A percentile compares a stretch with the other conserved stretches of the same genome.
These are phyloP conservation scores for Ensete glaucum DNA, from an alignment of 176 grass and related monocot genomes.

Conservation along the genomic window DNA sequence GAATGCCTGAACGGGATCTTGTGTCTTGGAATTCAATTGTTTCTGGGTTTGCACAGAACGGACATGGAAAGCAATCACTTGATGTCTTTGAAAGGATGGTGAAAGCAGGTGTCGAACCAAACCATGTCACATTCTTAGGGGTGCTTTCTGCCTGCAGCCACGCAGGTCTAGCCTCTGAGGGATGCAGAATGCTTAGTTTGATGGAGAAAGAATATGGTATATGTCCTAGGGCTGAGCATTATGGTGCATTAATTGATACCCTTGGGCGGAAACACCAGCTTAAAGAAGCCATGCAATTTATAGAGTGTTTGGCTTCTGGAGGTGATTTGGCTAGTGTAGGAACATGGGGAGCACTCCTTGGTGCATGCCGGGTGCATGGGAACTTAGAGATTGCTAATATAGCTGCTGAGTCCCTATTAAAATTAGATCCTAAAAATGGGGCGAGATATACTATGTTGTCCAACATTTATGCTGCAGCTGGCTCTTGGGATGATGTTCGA, in stretches of 20 bases:
- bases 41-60: conserved; percentile 61
- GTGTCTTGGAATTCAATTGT: conserved; percentile 73
- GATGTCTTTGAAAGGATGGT: conserved; percentile 48
- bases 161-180: conserved; percentile 47
- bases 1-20: conserved; percentile 37
- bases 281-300: conserved; percentile 48
- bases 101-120: conserved; percentile 36
- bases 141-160: conserved; percentile 62
- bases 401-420: conserved; percentile 40
- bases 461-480: conserved; percentile 61
- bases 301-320: conserved; percentile 36
- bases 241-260: conserved; percentile 46
- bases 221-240: conserved; percentile 54
- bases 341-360: conserved; percentile 55
- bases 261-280: conserved; percentile 46
- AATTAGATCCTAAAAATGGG: conserved; percentile 55
- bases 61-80: conserved; percentile 44
- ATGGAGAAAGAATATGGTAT: conserved; percentile 40
- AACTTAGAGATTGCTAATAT: conserved; percentile 55
- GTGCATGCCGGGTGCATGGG: conserved; percentile 55
- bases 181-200: conserved; percentile 34
- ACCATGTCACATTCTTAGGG: conserved; percentile 59
- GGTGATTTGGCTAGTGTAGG: conserved; percentile 30
- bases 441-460: conserved; percentile 62
- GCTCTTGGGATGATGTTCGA: conserved; percentile 49